Evolutionary conservation across 495 filamentous ascomycete species (phyloP).

Genomic region (Hypoxylon perforatum): DNA sequence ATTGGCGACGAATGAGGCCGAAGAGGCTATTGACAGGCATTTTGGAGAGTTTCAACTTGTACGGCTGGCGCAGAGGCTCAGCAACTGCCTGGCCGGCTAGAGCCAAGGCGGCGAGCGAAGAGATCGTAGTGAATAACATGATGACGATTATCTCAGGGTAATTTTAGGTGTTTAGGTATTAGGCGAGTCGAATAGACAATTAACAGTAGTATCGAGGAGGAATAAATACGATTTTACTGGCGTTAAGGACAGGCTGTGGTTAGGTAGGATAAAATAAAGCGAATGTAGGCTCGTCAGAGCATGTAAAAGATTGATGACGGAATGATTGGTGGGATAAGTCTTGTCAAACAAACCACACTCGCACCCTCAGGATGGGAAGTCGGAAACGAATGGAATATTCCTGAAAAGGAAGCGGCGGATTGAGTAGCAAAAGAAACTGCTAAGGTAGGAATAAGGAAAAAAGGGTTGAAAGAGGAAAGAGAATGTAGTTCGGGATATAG

Average conservation of each 20-base stretch:
- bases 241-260: slow-evolving; percentile 29
- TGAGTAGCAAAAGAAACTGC: slow-evolving; percentile 7
- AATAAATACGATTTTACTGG: slow-evolving; percentile 4
- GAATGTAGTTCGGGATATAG: slow-evolving; percentile 20
- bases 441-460: not conserved
- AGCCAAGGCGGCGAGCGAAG: slow-evolving; percentile 53
- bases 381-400: slow-evolving; percentile 31
- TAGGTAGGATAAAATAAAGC: slow-evolving; percentile 20
- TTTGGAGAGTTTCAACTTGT: slow-evolving; percentile 51
- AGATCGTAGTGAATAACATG: slow-evolving; percentile 54
- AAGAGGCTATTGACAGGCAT: slow-evolving; percentile 55
- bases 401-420: slow-evolving; percentile 33
- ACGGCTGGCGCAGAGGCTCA: slow-evolving; percentile 52
- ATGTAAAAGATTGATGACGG: slow-evolving; percentile 17
- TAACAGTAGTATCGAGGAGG: not conserved
- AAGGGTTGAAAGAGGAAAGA: slow-evolving; percentile 1
- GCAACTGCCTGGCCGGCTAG: slow-evolving; percentile 52
- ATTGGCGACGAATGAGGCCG: slow-evolving; percentile 51
- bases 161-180: not conserved
- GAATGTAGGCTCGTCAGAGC: slow-evolving; percentile 25
- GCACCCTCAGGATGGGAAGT: slow-evolving; percentile 9
- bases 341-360: slow-evolving; percentile 28
- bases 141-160: slow-evolving; percentile 18
- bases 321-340: not conserved
- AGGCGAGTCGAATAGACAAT: slow-evolving; percentile 20